Conservation (phyloP, 305 asterid species). For the Fraxinus greggii region DNA sequence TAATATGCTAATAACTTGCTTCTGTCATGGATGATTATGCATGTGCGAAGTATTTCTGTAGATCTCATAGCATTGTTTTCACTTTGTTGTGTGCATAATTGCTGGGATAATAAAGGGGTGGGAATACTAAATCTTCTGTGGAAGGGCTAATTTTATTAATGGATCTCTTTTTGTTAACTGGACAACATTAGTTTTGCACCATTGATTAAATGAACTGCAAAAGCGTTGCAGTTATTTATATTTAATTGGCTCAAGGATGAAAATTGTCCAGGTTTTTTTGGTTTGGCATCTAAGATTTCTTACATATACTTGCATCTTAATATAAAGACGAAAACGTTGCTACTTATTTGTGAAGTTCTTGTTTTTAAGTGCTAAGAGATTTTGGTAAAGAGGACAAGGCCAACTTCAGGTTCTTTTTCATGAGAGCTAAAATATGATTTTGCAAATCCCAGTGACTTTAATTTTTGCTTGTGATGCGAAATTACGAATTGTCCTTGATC, state of each 20-base stretch:
- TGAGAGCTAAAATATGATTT: slow-evolving; percentile 14
- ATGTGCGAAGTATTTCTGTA: neutral
- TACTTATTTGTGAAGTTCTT: neutral
- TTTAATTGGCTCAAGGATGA: neutral
- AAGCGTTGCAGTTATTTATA: neutral
- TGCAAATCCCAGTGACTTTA: neutral
- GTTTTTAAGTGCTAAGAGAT: neutral
- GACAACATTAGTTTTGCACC: neutral
- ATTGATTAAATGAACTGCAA: neutral
- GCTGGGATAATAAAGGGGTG: slow-evolving; percentile 4
- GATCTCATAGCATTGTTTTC: neutral
- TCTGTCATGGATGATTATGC: neutral
- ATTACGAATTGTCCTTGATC: slow-evolving; percentile 6
- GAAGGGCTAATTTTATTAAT: neutral
- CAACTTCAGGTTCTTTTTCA: neutral
- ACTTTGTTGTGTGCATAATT: neutral
- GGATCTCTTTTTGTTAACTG: neutral
- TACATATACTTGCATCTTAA: neutral
- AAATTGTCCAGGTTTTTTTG: neutral
- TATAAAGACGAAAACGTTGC: neutral
- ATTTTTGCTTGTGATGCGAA: slow-evolving; percentile 10
- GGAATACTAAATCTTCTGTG: neutral
- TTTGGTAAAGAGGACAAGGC: neutral
- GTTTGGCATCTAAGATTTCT: neutral
- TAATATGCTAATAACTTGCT: neutral